Base-by-base conservation (phyloP, 208 protist species). In the Willaertia magna region DNA sequence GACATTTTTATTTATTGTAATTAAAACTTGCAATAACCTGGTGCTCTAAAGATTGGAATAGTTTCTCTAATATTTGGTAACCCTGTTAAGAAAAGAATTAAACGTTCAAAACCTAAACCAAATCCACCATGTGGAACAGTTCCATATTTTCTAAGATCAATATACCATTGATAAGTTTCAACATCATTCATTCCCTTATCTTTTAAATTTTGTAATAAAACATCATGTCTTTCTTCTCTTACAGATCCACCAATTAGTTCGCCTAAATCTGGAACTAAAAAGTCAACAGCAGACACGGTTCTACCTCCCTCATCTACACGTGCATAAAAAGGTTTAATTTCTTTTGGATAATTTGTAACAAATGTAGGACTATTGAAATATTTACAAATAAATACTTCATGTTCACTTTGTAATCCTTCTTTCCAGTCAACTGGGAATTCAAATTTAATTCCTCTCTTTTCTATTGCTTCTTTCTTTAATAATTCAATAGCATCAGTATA, bases 271-370 rank as follows among this genome's bases (percentile, higher is more conserved):
- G 98, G 98, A n/a, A 97, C 96, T 4, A 99, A 92, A 4, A 99
- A 89, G 85, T 99, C 97, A 1, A 97, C 92, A 20, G 93, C 96
- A 55, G 95, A 97, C 44, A 98, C 89, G 7, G 89, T 91, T 18
- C 75, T 75, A 88, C 97, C 46, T 11, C 74, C 47, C 42, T 85
- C 79, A 90, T 94, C 93, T 40, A 94, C 92, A 88, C 93, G 87
- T 97, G 99, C 99, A 94, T 99, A 99, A 91, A 99, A 99, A 46
- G 97, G 94, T 90, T 99, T 99, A 91, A 99, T 97, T 46, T 91
- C 91, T 1, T 91, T 92, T 79, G 98, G 98, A 94, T 99, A 99
- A 75, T 97, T 90, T 4, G 90, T 97, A 92, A 99, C 93, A 48
- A 99, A 91, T 48, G 98, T 95, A 67, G 97, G 98, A 85, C 96